Evolutionary conservation across 2,329 filamentous ascomycete species (phyloP).

Genomic region (Fusarium transvaalense): DNA sequence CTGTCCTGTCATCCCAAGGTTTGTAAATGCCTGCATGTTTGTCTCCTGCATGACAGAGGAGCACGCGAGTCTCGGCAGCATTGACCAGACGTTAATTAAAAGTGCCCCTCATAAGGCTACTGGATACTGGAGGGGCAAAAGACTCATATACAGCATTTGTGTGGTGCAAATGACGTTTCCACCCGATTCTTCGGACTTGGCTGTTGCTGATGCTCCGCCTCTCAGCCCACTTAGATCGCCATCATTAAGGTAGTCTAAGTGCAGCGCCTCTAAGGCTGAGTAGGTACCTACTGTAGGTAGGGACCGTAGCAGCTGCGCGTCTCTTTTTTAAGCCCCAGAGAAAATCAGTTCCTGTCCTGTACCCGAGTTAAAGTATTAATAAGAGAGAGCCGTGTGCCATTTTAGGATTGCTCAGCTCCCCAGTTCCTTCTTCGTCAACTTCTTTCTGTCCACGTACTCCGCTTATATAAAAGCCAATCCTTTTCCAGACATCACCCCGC

Average conservation of each 20-base stretch:
- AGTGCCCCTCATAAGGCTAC: slow-evolving; percentile 21
- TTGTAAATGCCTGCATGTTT: neutral
- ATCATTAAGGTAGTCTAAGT: slow-evolving; percentile 13
- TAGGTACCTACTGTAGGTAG: slow-evolving; percentile 2
- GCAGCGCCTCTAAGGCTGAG: slow-evolving; percentile 40
- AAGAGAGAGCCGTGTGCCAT: slow-evolving; percentile 30
- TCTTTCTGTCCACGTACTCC: slow-evolving; percentile 1
- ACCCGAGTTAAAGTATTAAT: slow-evolving; percentile 25
- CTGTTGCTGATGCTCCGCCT: slow-evolving; percentile 34
- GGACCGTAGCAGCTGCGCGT: slow-evolving; percentile 26
- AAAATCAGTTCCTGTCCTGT: slow-evolving; percentile 3
- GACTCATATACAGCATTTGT: slow-evolving; percentile 7
- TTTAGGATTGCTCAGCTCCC: slow-evolving; percentile 3
- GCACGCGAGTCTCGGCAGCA: slow-evolving; percentile 14
- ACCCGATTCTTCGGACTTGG: slow-evolving; percentile 19
- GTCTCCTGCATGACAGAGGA: slow-evolving; percentile 11
- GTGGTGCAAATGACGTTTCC: slow-evolving; percentile 38
- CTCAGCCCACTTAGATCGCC: slow-evolving; percentile 37
- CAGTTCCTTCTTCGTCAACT: slow-evolving; percentile 14
- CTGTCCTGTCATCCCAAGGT: neutral
- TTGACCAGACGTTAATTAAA: slow-evolving; percentile 27
- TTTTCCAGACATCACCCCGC: slow-evolving; percentile 28
- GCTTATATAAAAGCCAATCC: slow-evolving; percentile 19
- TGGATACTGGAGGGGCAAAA: slow-evolving; percentile 7
- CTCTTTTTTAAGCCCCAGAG: slow-evolving; percentile 22